Conservation (phyloP, 352 stramenopile genomes). For the Globisporangium canariense region DNA sequence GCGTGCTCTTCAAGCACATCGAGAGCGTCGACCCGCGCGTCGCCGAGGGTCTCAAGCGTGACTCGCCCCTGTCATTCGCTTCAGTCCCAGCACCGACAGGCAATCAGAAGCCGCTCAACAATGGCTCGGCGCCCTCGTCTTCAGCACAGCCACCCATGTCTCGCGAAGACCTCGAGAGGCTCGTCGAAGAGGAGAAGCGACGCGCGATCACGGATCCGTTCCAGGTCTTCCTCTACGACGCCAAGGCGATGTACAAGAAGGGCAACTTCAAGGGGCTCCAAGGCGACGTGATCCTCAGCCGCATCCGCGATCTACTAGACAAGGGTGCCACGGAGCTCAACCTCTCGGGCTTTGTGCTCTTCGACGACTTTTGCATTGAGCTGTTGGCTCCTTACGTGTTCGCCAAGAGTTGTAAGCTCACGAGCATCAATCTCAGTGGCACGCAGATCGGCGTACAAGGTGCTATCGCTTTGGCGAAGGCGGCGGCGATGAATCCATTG, state of each 20-base stretch:
- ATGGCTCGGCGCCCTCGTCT: background rate
- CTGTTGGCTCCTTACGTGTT: conserved; percentile 51
- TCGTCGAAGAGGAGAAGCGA: conserved; percentile 70
- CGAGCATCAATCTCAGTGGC: conserved; percentile 35
- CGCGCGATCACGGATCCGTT: conserved; percentile 55
- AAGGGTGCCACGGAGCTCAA: conserved; percentile 37
- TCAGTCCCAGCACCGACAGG: background rate
- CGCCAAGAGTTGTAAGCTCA: conserved; percentile 49
- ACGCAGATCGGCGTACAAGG: conserved; percentile 56
- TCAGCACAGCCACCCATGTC: conserved; percentile 1
- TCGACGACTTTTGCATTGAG: conserved; percentile 50
- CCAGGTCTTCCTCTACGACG: conserved; percentile 62
- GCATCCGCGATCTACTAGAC: conserved; percentile 43
- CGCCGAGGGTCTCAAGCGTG: conserved; percentile 47
- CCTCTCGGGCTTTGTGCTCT: conserved; percentile 49
- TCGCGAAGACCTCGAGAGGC: conserved; percentile 32
- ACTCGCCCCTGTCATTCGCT: background rate
- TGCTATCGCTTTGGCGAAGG: conserved; percentile 28
- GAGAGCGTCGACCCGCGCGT: conserved; percentile 54
- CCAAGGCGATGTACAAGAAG: conserved; percentile 51
- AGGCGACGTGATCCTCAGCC: conserved; percentile 48
- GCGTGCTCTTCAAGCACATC: conserved; percentile 38
- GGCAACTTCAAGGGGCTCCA: conserved; percentile 67
- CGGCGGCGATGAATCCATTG: conserved; percentile 28
- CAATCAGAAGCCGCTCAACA: background rate